A percentile compares a stretch with the other conserved stretches of the same genome.
These are phyloP conservation scores for Plicaturopsis crispa DNA, from an alignment of 768 basidiomycete species.

Conservation along the genomic window DNA sequence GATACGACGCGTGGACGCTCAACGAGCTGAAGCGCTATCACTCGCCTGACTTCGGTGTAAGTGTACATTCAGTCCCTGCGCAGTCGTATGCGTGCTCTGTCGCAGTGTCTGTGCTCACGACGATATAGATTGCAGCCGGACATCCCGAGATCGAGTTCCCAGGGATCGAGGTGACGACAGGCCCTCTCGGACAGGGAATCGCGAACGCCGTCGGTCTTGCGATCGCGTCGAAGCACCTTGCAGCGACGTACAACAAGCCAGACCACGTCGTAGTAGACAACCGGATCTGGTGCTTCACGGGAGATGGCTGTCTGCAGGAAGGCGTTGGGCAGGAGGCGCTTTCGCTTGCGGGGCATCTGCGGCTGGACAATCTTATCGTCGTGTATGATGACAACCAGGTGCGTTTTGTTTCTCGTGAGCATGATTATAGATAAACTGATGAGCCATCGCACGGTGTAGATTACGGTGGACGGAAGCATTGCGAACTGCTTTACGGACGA, in stretches of 20 bases:
- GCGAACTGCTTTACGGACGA: slow-evolving; percentile 3
- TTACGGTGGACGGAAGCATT: slow-evolving; percentile 7
- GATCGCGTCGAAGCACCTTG: slow-evolving; percentile 7
- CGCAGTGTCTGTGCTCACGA: too few species aligned
- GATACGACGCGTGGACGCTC: slow-evolving; percentile 9
- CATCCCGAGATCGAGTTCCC: slow-evolving; percentile 11
- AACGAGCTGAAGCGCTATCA: slow-evolving; percentile 8
- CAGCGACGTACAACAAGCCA: slow-evolving; percentile 9
- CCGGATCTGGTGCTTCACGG: slow-evolving; percentile 10
- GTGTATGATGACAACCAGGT: slow-evolving; percentile 7
- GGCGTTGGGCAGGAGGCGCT: slow-evolving; percentile 11
- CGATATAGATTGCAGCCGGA: slow-evolving; percentile 6
- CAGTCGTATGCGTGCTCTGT: too few species aligned
- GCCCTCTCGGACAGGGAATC: slow-evolving; percentile 9
- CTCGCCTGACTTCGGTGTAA: slow-evolving; percentile 5
- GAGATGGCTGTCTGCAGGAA: slow-evolving; percentile 9
- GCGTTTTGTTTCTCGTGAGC: too few species aligned
- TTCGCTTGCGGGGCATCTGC: slow-evolving; percentile 7
- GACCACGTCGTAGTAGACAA: slow-evolving; percentile 7
- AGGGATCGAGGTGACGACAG: slow-evolving; percentile 7
- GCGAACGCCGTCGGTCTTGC: slow-evolving; percentile 9
- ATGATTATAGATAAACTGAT: too few species aligned
- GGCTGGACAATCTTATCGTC: slow-evolving; percentile 8
- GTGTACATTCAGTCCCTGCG: too few species aligned
- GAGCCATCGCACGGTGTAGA: too few species aligned